These are phyloP conservation scores for Solanum sitiens DNA, from an alignment of 257 asterid genomes.

Conservation along the genomic window DNA sequence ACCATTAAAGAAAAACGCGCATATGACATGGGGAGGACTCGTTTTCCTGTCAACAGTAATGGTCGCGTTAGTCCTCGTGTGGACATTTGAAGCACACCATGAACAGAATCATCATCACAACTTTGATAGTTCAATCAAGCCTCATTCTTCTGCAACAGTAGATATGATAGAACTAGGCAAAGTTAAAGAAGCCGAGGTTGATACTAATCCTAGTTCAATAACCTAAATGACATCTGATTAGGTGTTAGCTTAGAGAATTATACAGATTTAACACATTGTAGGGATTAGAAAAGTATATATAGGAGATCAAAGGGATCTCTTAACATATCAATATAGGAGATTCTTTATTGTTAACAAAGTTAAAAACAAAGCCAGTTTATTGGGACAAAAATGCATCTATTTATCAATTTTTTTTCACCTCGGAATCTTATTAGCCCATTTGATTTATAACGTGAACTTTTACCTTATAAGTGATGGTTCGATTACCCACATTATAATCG, in stretches of 20 bases:
- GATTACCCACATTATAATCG: not conserved
- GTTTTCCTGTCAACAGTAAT: conserved; percentile 42
- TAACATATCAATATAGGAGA: not conserved
- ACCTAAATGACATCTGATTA: not conserved
- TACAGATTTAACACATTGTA: not conserved
- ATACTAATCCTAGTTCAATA: not conserved
- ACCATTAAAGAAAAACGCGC: conserved; percentile 42
- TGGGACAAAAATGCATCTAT: conserved; percentile 9
- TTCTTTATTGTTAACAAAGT: not conserved
- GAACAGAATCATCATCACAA: conserved; percentile 9
- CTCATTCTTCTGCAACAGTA: conserved; percentile 7
- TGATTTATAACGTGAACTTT: not conserved
- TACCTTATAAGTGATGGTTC: fast-evolving
- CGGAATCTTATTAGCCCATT: not conserved
- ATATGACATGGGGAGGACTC: conserved; percentile 47
- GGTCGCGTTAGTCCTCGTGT: conserved; percentile 37
- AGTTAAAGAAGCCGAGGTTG: not conserved
- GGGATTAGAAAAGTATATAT: no score
- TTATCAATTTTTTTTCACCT: not conserved
- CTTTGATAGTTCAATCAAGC: conserved; percentile 39
- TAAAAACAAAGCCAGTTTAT: not conserved
- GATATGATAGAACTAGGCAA: conserved; percentile 26
- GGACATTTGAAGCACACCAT: conserved; percentile 31
- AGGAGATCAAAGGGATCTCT: not conserved
- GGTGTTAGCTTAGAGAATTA: not conserved